Base-by-base conservation (phyloP, 306 rosid species). In the Albizia julibrissin region DNA sequence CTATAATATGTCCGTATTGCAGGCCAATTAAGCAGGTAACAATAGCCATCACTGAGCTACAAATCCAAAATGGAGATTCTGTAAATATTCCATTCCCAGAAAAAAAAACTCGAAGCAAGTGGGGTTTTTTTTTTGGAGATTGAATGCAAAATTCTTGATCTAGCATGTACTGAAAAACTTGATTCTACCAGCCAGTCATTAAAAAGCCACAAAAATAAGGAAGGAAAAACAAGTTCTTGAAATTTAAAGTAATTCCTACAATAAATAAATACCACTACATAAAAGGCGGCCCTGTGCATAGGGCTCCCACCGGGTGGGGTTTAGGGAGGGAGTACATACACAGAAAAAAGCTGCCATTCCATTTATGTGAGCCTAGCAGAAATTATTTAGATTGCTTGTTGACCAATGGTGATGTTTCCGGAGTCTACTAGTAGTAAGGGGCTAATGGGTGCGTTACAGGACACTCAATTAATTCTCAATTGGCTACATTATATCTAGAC, bases 11-110 rank as follows among this genome's bases (percentile, higher is more conserved):
- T 22, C 99, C 99, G 3, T 76, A 93, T 77, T 96, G 98, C 91
- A 96, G 80, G 75, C 99, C 99, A 82, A 96, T 34, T 86, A 96
- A 90, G 92, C 98, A 96, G 78, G 99, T 93, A 76, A 92, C 94
- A 64, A 96, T 66, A 11, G 98, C 98, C 99, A 96, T 92, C 88
- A 92, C 87, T 29, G 99, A 87, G 77, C 99, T 94, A 67, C 69
- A 80, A 76, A 37, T 52, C 80, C 79, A 84, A 8, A 71, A 54
- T 56, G 13, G 26, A 27, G 3, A 56, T 56, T 56, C 27, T 56
- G 62, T 56, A 56, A 56, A n/a, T 56, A 56, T 56, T 56, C 13
- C 10, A 56, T n/a, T 56, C 13, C 62, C 9, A 8, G 19, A 19
- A 21, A 27, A 56, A n/a, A 52, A 52, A 8, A 8, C n/a, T 56